Evolutionary conservation across 768 basidiomycete species (phyloP).

Genomic region (Mycena sanguinolenta): DNA sequence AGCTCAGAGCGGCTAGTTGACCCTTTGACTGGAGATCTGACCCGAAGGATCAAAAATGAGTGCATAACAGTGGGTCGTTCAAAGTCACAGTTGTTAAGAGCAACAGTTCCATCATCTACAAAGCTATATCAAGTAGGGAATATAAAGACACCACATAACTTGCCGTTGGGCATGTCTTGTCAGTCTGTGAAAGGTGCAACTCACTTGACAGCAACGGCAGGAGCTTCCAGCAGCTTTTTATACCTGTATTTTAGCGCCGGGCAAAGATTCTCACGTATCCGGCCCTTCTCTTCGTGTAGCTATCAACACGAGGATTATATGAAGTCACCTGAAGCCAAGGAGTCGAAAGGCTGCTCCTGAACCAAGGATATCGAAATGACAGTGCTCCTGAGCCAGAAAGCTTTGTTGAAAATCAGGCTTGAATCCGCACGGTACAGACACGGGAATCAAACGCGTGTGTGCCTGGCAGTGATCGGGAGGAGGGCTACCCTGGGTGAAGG

Average conservation of each 20-base stretch:
- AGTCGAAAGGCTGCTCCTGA: neutral
- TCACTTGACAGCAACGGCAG: slow-evolving; percentile 2
- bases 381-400: neutral
- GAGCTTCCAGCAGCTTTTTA: slow-evolving; percentile 14
- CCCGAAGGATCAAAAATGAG: slow-evolving; percentile 12
- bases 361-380: neutral
- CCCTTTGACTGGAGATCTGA: slow-evolving; percentile 69
- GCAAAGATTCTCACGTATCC: slow-evolving; percentile 23
- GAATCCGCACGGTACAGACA: neutral
- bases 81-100: slow-evolving; percentile 58
- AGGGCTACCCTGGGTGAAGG: neutral
- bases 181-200: slow-evolving; percentile 1
- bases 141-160: slow-evolving; percentile 4
- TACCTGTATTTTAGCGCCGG: slow-evolving; percentile 16
- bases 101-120: slow-evolving; percentile 40
- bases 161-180: slow-evolving; percentile 25
- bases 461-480: neutral
- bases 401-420: neutral
- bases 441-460: slow-evolving; percentile 13
- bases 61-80: neutral
- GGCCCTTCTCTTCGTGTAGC: slow-evolving; percentile 13
- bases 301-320: neutral
- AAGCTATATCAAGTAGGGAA: slow-evolving; percentile 13
- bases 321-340: too few species aligned
- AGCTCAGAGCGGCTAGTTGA: slow-evolving; percentile 61